phyloP scores from a whole-genome alignment of 2,329 filamentous ascomycete genomes.

The Bipolaris gigantea region DNA sequence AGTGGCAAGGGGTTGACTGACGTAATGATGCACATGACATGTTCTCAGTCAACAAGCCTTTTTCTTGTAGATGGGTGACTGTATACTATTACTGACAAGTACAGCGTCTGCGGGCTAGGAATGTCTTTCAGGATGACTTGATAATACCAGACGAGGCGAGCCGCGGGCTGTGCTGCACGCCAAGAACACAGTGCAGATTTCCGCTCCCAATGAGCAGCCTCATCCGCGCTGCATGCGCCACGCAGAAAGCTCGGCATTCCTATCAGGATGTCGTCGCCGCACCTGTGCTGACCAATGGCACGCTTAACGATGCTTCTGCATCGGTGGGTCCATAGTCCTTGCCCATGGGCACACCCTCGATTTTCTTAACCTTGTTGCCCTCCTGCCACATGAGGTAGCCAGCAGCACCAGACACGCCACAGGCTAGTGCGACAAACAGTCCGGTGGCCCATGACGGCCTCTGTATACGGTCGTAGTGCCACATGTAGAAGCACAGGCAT shows the following conservation, averaged over 20 bases:
- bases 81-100: background rate
- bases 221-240: background rate
- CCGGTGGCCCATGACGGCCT: slow-evolving; percentile 81
- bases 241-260: slow-evolving; percentile 18
- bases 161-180: slow-evolving; percentile 4
- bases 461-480: slow-evolving; percentile 71
- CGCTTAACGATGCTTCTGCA: slow-evolving; percentile 26
- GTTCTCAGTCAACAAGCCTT: background rate
- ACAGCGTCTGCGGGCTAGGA: background rate
- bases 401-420: slow-evolving; percentile 66
- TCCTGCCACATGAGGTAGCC: slow-evolving; percentile 73
- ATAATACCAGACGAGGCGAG: background rate
- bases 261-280: slow-evolving; percentile 29
- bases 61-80: background rate
- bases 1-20: background rate
- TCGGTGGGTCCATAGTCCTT: slow-evolving; percentile 30
- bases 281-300: slow-evolving; percentile 22
- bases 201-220: slow-evolving; percentile 1
- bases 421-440: slow-evolving; percentile 74
- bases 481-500: slow-evolving; percentile 78
- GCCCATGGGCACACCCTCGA: slow-evolving; percentile 42
- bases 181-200: slow-evolving; percentile 12
- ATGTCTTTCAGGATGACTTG: background rate
- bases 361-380: slow-evolving; percentile 54
- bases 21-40: background rate